A percentile compares a stretch with the other conserved stretches of the same genome.
phyloP scores from a whole-genome alignment of 495 filamentous ascomycete species.

The Tuber microsphaerosporum region DNA sequence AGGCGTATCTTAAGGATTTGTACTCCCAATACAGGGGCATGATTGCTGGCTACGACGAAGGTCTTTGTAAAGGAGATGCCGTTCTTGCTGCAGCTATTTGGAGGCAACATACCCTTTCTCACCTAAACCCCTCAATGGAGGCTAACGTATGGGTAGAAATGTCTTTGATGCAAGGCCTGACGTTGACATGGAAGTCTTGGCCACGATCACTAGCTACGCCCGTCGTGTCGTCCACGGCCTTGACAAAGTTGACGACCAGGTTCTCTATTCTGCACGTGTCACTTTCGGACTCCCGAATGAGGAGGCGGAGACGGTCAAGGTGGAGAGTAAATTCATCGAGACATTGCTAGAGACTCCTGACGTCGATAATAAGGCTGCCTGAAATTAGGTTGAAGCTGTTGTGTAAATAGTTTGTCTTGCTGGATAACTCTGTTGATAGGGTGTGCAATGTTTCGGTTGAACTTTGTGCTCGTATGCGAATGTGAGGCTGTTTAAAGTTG shows the following conservation, averaged over 20 bases:
- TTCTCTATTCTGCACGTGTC: slow-evolving; percentile 41
- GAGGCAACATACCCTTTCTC: slow-evolving; percentile 42
- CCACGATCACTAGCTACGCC: slow-evolving; percentile 71
- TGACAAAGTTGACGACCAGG: slow-evolving; percentile 56
- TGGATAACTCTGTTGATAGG: neutral
- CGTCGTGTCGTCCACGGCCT: slow-evolving; percentile 58
- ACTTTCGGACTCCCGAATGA: slow-evolving; percentile 44
- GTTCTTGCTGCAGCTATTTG: slow-evolving; percentile 68
- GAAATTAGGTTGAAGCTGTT: neutral
- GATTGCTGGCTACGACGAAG: slow-evolving; percentile 58
- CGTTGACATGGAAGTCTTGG: slow-evolving; percentile 63
- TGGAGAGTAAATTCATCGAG: slow-evolving; percentile 10
- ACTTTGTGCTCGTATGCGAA: neutral
- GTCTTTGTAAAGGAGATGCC: slow-evolving; percentile 45
- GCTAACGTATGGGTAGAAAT: slow-evolving; percentile 50
- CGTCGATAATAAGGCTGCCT: neutral
- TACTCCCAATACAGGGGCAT: slow-evolving; percentile 88
- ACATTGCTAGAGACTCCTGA: neutral
- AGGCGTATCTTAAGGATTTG: slow-evolving; percentile 83
- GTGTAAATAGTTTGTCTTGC: neutral
- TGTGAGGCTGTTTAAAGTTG: neutral
- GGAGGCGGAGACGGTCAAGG: slow-evolving; percentile 21
- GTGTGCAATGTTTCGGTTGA: neutral
- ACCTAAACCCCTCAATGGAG: neutral
- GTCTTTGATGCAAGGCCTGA: slow-evolving; percentile 69